Evolutionary conservation across 441 rosid species (phyloP).

Genomic region (Populus hybrid): DNA sequence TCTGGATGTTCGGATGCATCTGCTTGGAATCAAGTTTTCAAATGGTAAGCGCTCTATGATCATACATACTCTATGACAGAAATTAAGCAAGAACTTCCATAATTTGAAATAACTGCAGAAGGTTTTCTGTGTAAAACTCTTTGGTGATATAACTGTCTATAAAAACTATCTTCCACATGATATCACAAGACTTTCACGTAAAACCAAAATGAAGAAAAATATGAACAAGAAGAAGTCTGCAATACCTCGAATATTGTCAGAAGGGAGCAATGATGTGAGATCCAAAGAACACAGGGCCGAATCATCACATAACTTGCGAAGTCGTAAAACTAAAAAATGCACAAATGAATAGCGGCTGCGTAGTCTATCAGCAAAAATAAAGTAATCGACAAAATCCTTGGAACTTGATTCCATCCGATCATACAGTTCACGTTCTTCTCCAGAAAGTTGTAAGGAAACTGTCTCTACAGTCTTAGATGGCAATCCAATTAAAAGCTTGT

Average conservation of each 20-base stretch:
- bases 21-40: conserved; percentile 31
- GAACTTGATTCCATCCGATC: conserved; percentile 75
- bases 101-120: not conserved
- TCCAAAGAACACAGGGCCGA: conserved; percentile 68
- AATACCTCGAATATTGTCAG: conserved; percentile 65
- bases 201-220: not conserved
- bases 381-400: conserved; percentile 53
- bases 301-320: conserved; percentile 78
- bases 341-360: conserved; percentile 61
- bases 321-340: conserved; percentile 13
- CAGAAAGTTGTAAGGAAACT: conserved; percentile 59
- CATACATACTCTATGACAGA: no score
- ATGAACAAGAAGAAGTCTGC: not conserved
- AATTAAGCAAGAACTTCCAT: not conserved
- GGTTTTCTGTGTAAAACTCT: not conserved
- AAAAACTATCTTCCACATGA: not conserved
- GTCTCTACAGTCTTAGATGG: conserved; percentile 24
- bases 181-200: no score
- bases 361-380: conserved; percentile 49
- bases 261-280: conserved; percentile 49
- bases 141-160: not conserved
- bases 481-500: conserved; percentile 59
- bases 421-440: conserved; percentile 72
- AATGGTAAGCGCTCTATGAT: not conserved
- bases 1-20: conserved; percentile 84